Conservation (phyloP, 2,329 filamentous ascomycete genomes). For the Cladosporium phlei region DNA sequence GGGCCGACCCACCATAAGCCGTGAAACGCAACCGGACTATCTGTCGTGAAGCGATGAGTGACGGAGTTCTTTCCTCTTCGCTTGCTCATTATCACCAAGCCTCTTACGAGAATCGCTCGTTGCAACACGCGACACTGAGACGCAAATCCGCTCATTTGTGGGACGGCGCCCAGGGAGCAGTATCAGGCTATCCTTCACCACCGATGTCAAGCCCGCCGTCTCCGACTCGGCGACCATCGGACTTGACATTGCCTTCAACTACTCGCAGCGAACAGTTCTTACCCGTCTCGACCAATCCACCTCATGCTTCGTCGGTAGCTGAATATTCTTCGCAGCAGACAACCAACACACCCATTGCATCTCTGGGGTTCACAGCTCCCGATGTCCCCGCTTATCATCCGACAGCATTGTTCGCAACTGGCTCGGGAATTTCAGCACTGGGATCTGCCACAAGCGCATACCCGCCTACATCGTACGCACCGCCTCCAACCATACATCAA, state of each 20-base stretch:
- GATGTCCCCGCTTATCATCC: neutral
- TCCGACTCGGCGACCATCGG: slow-evolving; percentile 23
- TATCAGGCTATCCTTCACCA: slow-evolving; percentile 42
- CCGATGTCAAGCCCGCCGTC: slow-evolving; percentile 50
- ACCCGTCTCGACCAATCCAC: neutral
- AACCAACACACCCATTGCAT: neutral
- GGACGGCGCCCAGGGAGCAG: neutral
- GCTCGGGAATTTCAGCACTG: neutral
- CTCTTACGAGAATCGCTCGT: neutral
- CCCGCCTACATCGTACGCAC: slow-evolving; percentile 1
- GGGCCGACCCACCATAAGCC: slow-evolving; percentile 1
- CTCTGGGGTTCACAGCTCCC: neutral
- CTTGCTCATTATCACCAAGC: slow-evolving; percentile 6
- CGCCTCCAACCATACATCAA: neutral
- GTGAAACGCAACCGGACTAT: neutral
- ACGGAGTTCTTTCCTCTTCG: slow-evolving; percentile 1
- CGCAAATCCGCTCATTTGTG: slow-evolving; percentile 10
- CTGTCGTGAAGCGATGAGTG: slow-evolving; percentile 11
- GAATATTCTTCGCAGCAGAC: neutral
- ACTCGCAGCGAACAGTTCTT: neutral
- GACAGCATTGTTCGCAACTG: slow-evolving; percentile 3
- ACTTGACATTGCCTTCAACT: slow-evolving; percentile 11
- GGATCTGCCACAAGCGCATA: neutral
- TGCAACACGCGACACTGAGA: slow-evolving; percentile 9
- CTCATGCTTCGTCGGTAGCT: neutral